phyloP scores from a whole-genome alignment of 768 basidiomycete species.

The Favolaschia claudopus region DNA sequence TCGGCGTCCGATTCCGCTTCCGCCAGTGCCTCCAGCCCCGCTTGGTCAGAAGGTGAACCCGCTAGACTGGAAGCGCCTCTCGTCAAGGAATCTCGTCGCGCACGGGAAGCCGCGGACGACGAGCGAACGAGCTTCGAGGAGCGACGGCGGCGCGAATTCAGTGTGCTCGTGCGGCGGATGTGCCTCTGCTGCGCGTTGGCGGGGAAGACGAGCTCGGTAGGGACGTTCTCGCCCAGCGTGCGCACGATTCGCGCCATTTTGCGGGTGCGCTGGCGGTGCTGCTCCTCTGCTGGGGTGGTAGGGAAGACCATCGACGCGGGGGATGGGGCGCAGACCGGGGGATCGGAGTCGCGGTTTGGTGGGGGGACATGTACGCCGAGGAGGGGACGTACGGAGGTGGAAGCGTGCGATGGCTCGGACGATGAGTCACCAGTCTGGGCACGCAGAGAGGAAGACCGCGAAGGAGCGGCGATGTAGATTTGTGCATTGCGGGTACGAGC shows the following conservation, averaged over 20 bases:
- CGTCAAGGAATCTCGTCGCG: no score
- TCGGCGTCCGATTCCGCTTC: not conserved
- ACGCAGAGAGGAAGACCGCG: constrained; percentile 6
- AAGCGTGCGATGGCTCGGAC: not conserved
- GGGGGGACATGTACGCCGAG: not conserved
- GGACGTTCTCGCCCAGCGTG: constrained; percentile 55
- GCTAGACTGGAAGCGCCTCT: no score
- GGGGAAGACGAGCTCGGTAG: constrained; percentile 47
- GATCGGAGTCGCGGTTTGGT: no score
- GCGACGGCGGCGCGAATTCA: not conserved
- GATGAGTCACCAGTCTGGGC: not conserved
- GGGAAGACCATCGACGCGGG: not conserved
- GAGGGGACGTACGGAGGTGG: not conserved
- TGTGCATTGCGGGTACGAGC: not conserved
- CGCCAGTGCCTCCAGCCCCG: not conserved
- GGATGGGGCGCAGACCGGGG: not conserved
- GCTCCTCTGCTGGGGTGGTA: constrained; percentile 20
- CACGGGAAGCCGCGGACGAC: not conserved
- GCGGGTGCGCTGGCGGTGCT: constrained; percentile 40
- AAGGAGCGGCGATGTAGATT: constrained; percentile 1
- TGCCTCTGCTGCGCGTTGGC: not conserved
- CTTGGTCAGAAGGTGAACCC: no score
- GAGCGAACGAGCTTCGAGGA: not conserved
- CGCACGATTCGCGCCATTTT: constrained; percentile 50
- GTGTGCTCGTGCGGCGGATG: not conserved